Conservation (phyloP, 2,329 filamentous ascomycete genomes). For the Monilinia polystroma region DNA sequence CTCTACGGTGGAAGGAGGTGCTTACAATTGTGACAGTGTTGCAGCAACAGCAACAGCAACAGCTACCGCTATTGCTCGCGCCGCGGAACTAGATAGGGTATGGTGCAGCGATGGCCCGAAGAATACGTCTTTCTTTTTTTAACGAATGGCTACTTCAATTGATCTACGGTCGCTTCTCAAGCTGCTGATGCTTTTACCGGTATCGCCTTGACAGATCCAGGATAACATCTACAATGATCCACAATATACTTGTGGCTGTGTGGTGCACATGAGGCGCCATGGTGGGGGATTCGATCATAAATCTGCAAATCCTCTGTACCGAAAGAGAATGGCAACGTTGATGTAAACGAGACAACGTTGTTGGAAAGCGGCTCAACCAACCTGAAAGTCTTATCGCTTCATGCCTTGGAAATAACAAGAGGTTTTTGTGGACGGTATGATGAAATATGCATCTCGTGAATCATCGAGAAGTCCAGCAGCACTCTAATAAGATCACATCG, state of each 20-base stretch:
- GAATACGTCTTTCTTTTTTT: conserved; percentile 57
- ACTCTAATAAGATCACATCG: neutral
- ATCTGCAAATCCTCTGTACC: conserved; percentile 15
- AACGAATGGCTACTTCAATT: no score
- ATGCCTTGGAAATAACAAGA: conserved; percentile 19
- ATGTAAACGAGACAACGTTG: conserved; percentile 2
- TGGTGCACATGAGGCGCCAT: neutral
- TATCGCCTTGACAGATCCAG: conserved; percentile 14
- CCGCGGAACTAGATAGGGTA: conserved; percentile 77
- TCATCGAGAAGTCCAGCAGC: neutral
- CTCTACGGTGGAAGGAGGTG: conserved; percentile 47
- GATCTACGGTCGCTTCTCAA: neutral
- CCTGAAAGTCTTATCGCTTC: neutral
- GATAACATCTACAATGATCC: neutral
- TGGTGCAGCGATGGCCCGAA: conserved; percentile 88
- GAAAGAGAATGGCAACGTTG: neutral
- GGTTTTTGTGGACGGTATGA: neutral
- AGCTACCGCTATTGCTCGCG: conserved; percentile 44
- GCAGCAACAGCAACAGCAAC: conserved; percentile 29
- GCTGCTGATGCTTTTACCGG: conserved; percentile 2
- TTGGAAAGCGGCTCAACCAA: conserved; percentile 14
- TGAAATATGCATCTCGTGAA: conserved; percentile 9
- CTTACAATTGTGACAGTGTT: no score
- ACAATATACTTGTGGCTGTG: conserved; percentile 8
- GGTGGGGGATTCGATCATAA: neutral